A percentile compares a stretch with the other conserved stretches of the same genome.
These are phyloP conservation scores for Casaregolazyma suthepensis DNA, from an alignment of 1,139 yeast genomes.

Conservation along the genomic window DNA sequence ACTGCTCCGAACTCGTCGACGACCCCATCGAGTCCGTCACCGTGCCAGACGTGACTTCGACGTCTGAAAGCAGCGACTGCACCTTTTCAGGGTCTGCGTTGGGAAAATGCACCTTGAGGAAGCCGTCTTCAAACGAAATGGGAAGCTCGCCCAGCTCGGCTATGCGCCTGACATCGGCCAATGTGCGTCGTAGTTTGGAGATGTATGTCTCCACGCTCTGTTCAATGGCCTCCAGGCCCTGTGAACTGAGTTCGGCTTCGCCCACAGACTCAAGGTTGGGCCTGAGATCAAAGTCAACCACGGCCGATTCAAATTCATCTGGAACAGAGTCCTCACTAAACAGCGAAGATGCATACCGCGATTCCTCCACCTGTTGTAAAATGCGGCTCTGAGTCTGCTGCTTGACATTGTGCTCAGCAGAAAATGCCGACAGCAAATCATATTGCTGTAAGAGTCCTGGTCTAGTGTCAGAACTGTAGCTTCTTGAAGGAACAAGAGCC, in stretches of 20 bases:
- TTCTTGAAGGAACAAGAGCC: not conserved
- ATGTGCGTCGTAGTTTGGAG: conserved; percentile 19
- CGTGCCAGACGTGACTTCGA: conserved; percentile 30
- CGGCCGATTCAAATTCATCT: conserved; percentile 14
- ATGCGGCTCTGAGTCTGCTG: not conserved
- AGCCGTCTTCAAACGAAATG: conserved; percentile 28
- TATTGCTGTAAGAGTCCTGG: not conserved
- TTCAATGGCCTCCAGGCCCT: conserved; percentile 17
- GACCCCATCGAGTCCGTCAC: conserved; percentile 15
- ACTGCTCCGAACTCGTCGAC: conserved; percentile 6
- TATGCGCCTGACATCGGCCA: conserved; percentile 27
- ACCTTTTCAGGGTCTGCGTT: conserved; percentile 33
- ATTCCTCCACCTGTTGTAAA: not conserved
- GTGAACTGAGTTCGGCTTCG: conserved; percentile 26
- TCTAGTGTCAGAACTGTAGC: not conserved
- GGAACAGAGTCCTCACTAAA: conserved; percentile 6
- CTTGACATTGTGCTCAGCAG: not conserved
- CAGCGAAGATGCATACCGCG: not conserved
- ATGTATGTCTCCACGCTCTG: conserved; percentile 26
- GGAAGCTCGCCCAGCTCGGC: conserved; percentile 35
- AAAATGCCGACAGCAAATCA: conserved; percentile 7
- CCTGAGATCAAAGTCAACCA: conserved; percentile 32
- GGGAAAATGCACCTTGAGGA: conserved; percentile 34
- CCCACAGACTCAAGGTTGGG: conserved; percentile 28
- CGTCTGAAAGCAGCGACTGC: conserved; percentile 27